A percentile compares a stretch with the other conserved stretches of the same genome.
Evolutionary conservation across 169 alveolate genomes (phyloP).

Genomic region (Eimeria necatrix): DNA sequence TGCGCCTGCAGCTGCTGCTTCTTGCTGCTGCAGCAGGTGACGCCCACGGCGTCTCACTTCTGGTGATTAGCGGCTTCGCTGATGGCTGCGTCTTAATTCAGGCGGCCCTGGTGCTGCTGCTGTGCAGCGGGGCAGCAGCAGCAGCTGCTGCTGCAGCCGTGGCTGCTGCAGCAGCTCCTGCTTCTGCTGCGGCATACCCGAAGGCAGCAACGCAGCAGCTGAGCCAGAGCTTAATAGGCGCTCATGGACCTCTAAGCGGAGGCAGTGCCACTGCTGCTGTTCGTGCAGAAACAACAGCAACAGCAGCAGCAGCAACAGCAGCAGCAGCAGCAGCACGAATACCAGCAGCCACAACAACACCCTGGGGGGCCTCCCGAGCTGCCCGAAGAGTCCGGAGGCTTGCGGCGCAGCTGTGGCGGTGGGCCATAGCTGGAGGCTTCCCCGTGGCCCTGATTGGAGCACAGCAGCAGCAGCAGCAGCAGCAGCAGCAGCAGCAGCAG

Average conservation of each 20-base stretch:
- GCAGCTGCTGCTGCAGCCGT: constrained; percentile 46
- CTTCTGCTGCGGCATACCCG: background rate
- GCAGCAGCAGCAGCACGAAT: background rate
- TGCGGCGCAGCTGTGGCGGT: constrained; percentile 3
- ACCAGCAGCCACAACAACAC: constrained; percentile 20
- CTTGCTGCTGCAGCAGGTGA: constrained; percentile 28
- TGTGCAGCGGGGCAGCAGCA: constrained; percentile 27
- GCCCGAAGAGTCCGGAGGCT: background rate
- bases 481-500: constrained; percentile 29
- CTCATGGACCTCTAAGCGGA: background rate
- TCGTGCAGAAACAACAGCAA: background rate
- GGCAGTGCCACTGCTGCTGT: too few relatives aligned
- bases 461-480: constrained; percentile 15
- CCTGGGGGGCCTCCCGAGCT: constrained; percentile 22
- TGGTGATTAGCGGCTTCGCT: constrained; percentile 16
- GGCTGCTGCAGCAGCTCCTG: background rate
- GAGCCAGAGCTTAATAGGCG: background rate
- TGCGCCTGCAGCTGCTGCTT: constrained; percentile 59
- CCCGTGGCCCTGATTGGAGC: background rate
- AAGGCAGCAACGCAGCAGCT: constrained; percentile 8
- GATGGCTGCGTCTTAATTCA: constrained; percentile 14
- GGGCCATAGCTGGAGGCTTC: constrained; percentile 29
- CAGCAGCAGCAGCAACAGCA: constrained; percentile 35
- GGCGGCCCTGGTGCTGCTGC: constrained; percentile 46
- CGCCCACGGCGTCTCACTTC: constrained; percentile 29